Percentiles rank a stretch among this genome's conserved stretches.
Evolutionary conservation across 169 alveolate species (phyloP).

Genomic region (Plasmodium gonderi): DNA sequence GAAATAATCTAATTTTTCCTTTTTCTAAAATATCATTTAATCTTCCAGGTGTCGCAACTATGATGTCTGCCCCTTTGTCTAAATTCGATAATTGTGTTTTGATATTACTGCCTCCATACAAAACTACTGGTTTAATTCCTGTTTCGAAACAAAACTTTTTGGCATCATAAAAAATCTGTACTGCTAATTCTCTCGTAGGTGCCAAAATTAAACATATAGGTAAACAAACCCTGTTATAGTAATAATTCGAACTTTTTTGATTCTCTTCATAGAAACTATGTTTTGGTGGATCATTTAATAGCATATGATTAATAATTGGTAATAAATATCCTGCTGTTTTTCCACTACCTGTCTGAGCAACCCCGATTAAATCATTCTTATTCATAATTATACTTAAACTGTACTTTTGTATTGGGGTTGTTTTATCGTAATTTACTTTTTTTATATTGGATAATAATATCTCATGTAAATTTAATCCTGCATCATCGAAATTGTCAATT

Average conservation of each 20-base stretch:
- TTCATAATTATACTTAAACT: conserved; percentile 94
- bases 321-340: conserved; percentile 98
- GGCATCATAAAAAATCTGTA: conserved; percentile 93
- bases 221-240: conserved; percentile 76
- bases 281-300: conserved; percentile 89
- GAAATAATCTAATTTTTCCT: conserved; percentile 82
- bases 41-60: conserved; percentile 98
- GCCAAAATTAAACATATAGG: conserved; percentile 90
- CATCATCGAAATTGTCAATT: conserved; percentile 83
- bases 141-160: conserved; percentile 91
- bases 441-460: conserved; percentile 82
- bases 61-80: conserved; percentile 95
- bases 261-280: conserved; percentile 44
- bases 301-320: conserved; percentile 94
- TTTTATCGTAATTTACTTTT: conserved; percentile 90
- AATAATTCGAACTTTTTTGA: conserved; percentile 30
- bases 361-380: conserved; percentile 96
- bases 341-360: conserved; percentile 99
- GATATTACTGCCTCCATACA: conserved; percentile 94
- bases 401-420: conserved; percentile 96
- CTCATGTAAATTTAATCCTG: conserved; percentile 81
- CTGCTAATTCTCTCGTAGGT: conserved; percentile 98
- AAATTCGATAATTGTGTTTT: conserved; percentile 91
- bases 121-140: conserved; percentile 92
- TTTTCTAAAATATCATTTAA: conserved; percentile 91